Evolutionary conservation across 805 yeast species (phyloP), one percentile per base, ranked within the genome.

Genomic region (Dipodascopsis tothii): DNA sequence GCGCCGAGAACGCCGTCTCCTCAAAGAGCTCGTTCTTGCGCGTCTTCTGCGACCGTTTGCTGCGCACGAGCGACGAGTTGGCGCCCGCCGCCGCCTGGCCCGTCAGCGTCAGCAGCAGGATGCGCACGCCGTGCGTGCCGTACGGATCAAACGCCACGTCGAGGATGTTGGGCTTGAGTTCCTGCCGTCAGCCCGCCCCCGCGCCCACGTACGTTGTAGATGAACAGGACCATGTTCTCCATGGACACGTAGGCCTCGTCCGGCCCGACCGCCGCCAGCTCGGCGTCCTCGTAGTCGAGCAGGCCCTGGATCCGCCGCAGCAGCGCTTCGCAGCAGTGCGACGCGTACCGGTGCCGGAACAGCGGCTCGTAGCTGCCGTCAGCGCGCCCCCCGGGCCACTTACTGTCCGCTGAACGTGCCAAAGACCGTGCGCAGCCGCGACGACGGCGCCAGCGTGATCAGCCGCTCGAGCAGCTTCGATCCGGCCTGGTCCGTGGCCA

Each of bases 401-500:
- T 28, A 36, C 45, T 82, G 82, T n/a, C 83, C 85, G 34, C 70
- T 70, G 57, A 87, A 83, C 1, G 80, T 75, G 46, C 71, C 72
- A 62, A 81, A 83, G 0, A 88, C 59, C 25, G 69, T 67, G 55
- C 79, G 43, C 46, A 86, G 63, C 60, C 86, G 94, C 9, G 64
- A 67, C 48, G 78, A 80, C 21, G 73, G 70, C 14, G 88, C 81
- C 17, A 69, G 66, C 34, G 84, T 64, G n/a, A 90, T 74, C 48
- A 90, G 67, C 59, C 98, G 72, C 64, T 90, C 98, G 70, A 92
- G 72, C 46, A 92, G 70, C 61, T 90, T 90, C 20, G 97, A 90
- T 62, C 96, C 87, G 45, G 90, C 86, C 59, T 88, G 96, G 59
- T 90, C 88, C 2, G 96, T 90, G 3, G 84, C 95, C 33, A 90